Conservation (phyloP, 225 moss, liverwort and hornwort species). For the Lunularia cruciata region DNA sequence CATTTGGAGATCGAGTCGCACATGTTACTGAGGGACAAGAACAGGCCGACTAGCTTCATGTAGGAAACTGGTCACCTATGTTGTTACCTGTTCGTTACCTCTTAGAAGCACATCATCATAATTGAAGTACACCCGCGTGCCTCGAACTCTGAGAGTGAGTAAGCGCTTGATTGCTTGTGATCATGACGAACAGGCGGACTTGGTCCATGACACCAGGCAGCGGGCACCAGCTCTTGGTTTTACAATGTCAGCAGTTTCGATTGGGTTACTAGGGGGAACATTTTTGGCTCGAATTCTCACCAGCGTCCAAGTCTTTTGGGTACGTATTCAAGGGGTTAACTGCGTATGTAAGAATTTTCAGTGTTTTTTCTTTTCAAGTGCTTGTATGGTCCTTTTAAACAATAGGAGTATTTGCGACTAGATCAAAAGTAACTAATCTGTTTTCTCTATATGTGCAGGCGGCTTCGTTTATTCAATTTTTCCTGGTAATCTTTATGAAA, state of each 20-base stretch:
- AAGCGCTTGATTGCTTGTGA: not conserved
- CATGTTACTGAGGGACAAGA: too few species aligned
- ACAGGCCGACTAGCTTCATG: too few species aligned
- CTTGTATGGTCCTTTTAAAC: not conserved
- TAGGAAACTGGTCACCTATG: too few species aligned
- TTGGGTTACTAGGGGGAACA: conserved; percentile 11
- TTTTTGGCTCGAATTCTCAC: not conserved
- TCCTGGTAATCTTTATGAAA: not conserved
- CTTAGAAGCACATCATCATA: too few species aligned
- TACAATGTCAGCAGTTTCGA: conserved; percentile 6
- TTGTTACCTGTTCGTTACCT: too few species aligned
- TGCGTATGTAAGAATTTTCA: not conserved
- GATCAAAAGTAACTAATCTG: not conserved
- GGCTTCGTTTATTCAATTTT: not conserved
- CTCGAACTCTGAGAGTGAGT: too few species aligned
- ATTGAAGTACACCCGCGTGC: too few species aligned
- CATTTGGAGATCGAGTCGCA: too few species aligned
- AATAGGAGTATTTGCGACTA: not conserved
- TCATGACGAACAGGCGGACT: conserved; percentile 15
- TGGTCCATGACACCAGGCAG: conserved; percentile 1
- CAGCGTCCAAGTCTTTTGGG: not conserved
- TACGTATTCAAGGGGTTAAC: not conserved
- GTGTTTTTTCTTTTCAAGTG: too few species aligned
- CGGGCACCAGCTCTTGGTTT: conserved; percentile 16
- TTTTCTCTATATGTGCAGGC: not conserved